Conservation (phyloP, 1,139 yeast species). For the Kluyveromyces marxianus region DNA sequence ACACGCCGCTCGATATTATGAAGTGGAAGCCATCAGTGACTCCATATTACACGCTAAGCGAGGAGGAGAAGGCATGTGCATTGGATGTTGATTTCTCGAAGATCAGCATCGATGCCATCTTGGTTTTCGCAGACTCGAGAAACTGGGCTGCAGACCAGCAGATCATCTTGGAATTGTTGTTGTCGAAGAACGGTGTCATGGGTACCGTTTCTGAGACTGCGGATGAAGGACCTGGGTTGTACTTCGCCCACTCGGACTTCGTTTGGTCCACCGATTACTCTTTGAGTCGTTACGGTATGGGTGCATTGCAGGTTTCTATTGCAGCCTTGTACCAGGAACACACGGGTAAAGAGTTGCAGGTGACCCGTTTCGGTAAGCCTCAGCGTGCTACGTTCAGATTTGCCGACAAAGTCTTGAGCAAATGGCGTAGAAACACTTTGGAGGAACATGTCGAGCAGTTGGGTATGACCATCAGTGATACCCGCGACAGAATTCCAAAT, state of each 20-base stretch:
- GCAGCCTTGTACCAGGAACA: constrained; percentile 77
- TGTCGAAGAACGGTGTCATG: constrained; percentile 73
- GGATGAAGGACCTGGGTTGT: constrained; percentile 73
- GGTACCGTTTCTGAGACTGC: constrained; percentile 64
- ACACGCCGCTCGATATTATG: constrained; percentile 70
- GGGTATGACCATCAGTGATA: constrained; percentile 26
- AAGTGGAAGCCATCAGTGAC: constrained; percentile 82
- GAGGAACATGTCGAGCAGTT: constrained; percentile 59
- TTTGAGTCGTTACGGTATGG: constrained; percentile 80
- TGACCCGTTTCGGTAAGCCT: constrained; percentile 77
- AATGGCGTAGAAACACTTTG: constrained; percentile 72
- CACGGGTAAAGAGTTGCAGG: constrained; percentile 70
- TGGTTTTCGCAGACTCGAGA: constrained; percentile 76
- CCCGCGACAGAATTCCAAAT: no score
- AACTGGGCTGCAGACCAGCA: constrained; percentile 92
- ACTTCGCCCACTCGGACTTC: constrained; percentile 82
- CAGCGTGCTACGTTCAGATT: constrained; percentile 76
- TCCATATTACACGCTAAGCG: constrained; percentile 69
- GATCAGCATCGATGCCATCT: constrained; percentile 56
- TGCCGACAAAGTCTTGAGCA: constrained; percentile 66
- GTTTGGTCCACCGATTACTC: constrained; percentile 85
- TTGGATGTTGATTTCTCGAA: constrained; percentile 60
- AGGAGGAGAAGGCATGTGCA: constrained; percentile 53
- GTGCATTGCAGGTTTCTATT: constrained; percentile 77
- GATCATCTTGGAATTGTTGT: constrained; percentile 66